A percentile compares a stretch with the other conserved stretches of the same genome.
These are phyloP conservation scores for Alternaria triticimaculans DNA, from an alignment of 2,329 filamentous ascomycete genomes.

Conservation along the genomic window DNA sequence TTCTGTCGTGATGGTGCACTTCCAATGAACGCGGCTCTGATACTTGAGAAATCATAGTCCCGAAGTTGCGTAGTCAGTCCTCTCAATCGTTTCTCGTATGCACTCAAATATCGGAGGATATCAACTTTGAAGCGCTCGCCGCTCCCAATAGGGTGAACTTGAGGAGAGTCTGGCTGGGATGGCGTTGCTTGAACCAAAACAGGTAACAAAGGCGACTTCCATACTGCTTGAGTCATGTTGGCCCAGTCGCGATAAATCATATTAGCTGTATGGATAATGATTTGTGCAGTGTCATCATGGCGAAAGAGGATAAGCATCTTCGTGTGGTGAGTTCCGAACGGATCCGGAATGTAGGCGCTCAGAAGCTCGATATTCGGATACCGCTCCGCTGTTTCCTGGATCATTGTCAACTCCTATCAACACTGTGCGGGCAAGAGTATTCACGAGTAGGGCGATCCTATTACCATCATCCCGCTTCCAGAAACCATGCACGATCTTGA, in stretches of 20 bases:
- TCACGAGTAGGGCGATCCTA: slow-evolving; percentile 64
- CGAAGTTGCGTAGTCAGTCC: slow-evolving; percentile 64
- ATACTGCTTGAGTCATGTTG: slow-evolving; percentile 86
- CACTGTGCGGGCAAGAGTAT: slow-evolving; percentile 5
- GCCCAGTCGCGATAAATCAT: slow-evolving; percentile 89
- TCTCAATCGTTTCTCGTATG: slow-evolving; percentile 68
- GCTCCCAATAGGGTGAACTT: slow-evolving; percentile 57
- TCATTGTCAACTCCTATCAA: slow-evolving; percentile 8
- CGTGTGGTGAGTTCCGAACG: slow-evolving; percentile 84
- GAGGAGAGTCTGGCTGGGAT: background rate
- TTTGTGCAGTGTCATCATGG: slow-evolving; percentile 76
- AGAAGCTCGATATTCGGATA: slow-evolving; percentile 74
- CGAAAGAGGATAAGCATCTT: slow-evolving; percentile 87
- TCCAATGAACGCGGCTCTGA: slow-evolving; percentile 76
- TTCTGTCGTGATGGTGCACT: slow-evolving; percentile 76
- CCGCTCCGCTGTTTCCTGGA: slow-evolving; percentile 65
- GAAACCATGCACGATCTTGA: slow-evolving; percentile 69
- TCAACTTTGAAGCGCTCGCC: slow-evolving; percentile 78
- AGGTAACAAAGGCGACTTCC: slow-evolving; percentile 76
- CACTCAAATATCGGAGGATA: slow-evolving; percentile 72
- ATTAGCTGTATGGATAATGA: slow-evolving; percentile 88
- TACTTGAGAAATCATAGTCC: slow-evolving; percentile 71
- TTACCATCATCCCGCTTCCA: slow-evolving; percentile 72
- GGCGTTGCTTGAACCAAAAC: slow-evolving; percentile 33
- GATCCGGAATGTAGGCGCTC: slow-evolving; percentile 78